phyloP scores from a whole-genome alignment of 495 filamentous ascomycete genomes.

The Aspergillus taichungensis region DNA sequence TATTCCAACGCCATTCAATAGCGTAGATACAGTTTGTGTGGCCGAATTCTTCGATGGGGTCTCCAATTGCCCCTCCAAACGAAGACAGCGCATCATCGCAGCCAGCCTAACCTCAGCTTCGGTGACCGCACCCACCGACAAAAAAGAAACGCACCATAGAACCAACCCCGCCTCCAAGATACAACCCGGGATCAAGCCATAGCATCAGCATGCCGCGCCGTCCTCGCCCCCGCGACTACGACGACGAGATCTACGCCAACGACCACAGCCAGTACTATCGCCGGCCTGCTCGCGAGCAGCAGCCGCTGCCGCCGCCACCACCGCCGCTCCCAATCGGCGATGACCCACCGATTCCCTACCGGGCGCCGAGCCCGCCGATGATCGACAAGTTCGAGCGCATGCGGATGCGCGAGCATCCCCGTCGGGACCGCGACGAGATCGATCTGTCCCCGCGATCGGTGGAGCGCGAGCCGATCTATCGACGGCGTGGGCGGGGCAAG shows the following conservation, averaged over 20 bases:
- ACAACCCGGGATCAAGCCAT: too few relatives aligned
- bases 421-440: constrained; percentile 15
- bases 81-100: too few relatives aligned
- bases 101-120: too few relatives aligned
- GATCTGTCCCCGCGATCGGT: constrained; percentile 10
- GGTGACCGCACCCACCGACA: too few relatives aligned
- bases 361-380: constrained; percentile 16
- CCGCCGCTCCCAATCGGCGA: neutral
- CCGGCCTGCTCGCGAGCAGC: neutral
- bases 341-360: constrained; percentile 5
- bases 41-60: too few relatives aligned
- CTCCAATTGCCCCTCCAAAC: too few relatives aligned
- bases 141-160: too few relatives aligned
- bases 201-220: constrained; percentile 27
- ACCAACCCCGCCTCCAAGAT: too few relatives aligned
- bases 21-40: too few relatives aligned
- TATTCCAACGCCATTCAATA: too few relatives aligned
- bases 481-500: constrained; percentile 1
- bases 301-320: too few relatives aligned
- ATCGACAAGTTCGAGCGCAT: constrained; percentile 27
- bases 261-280: constrained; percentile 14
- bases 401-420: constrained; percentile 18
- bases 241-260: constrained; percentile 20
- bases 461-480: too few relatives aligned
- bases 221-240: constrained; percentile 20